Conservation (phyloP, 371 early-diverging fungal genomes). For the Rhizopus arrhizus region DNA sequence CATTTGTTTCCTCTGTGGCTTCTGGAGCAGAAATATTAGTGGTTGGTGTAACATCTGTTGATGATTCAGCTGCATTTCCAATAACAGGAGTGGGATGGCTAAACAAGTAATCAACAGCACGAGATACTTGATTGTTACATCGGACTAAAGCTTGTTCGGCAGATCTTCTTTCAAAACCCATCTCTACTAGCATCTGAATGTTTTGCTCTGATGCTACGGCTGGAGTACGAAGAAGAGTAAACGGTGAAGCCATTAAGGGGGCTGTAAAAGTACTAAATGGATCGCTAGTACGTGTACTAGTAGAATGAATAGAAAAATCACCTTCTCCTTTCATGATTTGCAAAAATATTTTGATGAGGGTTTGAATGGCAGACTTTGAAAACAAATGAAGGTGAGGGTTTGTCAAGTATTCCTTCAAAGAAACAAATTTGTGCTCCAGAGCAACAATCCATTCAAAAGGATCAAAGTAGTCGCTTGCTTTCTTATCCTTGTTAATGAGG, state of each 20-base stretch:
- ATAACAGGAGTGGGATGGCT: conserved; percentile 69
- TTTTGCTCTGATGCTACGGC: conserved; percentile 60
- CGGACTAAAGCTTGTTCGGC: conserved; percentile 83
- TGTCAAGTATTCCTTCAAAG: conserved; percentile 48
- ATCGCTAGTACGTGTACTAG: conserved; percentile 30
- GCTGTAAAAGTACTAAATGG: conserved; percentile 30
- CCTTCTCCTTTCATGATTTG: conserved; percentile 78
- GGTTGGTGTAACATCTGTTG: conserved; percentile 22
- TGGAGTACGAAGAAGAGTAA: conserved; percentile 39
- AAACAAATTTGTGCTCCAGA: conserved; percentile 57
- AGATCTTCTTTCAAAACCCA: conserved; percentile 88
- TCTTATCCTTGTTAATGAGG: conserved; percentile 61
- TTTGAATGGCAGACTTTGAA: conserved; percentile 53
- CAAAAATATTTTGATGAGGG: conserved; percentile 58
- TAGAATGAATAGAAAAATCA: conserved; percentile 23
- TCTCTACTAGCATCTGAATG: conserved; percentile 77
- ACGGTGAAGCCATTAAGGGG: conserved; percentile 39
- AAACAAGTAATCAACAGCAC: conserved; percentile 90
- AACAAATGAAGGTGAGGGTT: conserved; percentile 44
- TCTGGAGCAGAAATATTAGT: conserved; percentile 7
- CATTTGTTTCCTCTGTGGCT: background rate
- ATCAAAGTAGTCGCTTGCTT: conserved; percentile 64
- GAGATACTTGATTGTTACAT: conserved; percentile 76
- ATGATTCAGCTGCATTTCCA: conserved; percentile 5
- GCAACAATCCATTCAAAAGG: conserved; percentile 68